A percentile compares a stretch with the other conserved stretches of the same genome.
These are phyloP conservation scores for Chamaenerion angustifolium DNA, from an alignment of 345 rosid species.

Conservation along the genomic window DNA sequence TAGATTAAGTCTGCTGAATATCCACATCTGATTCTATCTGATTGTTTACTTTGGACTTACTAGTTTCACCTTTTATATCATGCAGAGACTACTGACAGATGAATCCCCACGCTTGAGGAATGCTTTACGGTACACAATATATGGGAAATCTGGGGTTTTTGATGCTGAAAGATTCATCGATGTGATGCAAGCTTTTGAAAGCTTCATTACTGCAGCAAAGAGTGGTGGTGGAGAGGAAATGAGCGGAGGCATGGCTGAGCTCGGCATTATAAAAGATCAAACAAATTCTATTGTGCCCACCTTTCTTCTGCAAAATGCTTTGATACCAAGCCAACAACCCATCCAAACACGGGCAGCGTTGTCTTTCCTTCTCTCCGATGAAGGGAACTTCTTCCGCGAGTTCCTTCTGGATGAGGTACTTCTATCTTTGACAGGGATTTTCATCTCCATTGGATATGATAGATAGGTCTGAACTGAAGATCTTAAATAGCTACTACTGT, in stretches of 20 bases:
- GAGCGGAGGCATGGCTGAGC: slow-evolving; percentile 88
- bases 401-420: slow-evolving; percentile 97
- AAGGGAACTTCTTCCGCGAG: slow-evolving; percentile 85
- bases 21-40: no score
- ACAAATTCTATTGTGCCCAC: slow-evolving; percentile 19
- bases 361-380: slow-evolving; percentile 67
- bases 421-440: no score
- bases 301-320: slow-evolving; percentile 28
- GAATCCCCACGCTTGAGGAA: slow-evolving; percentile 73
- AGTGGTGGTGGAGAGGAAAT: slow-evolving; percentile 91
- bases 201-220: slow-evolving; percentile 85
- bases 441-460: no score
- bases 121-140: slow-evolving; percentile 85
- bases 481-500: no score
- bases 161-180: slow-evolving; percentile 98
- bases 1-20: no score
- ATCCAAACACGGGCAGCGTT: slow-evolving; percentile 83
- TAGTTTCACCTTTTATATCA: background rate
- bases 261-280: slow-evolving; percentile 51
- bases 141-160: slow-evolving; percentile 83
- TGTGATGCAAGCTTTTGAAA: slow-evolving; percentile 97
- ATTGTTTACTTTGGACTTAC: no score
- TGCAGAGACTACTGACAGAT: slow-evolving; percentile 82
- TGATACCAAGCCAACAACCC: slow-evolving; percentile 38
- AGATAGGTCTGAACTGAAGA: no score